These are phyloP conservation scores for Starmerella bombicola DNA, from an alignment of 805 yeast genomes.

Conservation along the genomic window DNA sequence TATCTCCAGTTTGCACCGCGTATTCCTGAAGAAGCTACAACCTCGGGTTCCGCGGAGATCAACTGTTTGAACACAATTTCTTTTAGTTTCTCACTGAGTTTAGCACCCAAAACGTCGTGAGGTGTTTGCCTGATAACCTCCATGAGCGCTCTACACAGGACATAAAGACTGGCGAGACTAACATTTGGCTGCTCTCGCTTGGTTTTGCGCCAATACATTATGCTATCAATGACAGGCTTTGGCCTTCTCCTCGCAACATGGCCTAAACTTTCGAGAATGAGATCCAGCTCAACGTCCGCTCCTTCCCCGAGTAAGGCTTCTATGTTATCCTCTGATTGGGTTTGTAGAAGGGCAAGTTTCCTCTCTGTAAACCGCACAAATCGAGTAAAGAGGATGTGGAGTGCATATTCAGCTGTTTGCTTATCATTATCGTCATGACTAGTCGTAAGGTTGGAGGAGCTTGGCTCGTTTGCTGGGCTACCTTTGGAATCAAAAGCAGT, in stretches of 20 bases:
- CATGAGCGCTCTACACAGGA: constrained; percentile 78
- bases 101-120: constrained; percentile 58
- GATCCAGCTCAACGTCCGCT: constrained; percentile 73
- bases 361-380: constrained; percentile 89
- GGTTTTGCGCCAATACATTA: constrained; percentile 95
- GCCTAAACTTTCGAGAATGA: constrained; percentile 74
- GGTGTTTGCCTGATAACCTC: constrained; percentile 87
- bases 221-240: constrained; percentile 91
- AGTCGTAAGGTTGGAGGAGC: too few species aligned
- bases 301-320: constrained; percentile 73
- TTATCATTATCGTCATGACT: constrained; percentile 21
- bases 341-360: constrained; percentile 60
- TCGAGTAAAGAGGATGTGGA: constrained; percentile 88
- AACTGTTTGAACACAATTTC: constrained; percentile 88
- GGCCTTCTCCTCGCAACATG: constrained; percentile 83
- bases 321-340: constrained; percentile 52
- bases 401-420: constrained; percentile 54
- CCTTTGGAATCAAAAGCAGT: too few species aligned
- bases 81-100: constrained; percentile 69
- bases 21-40: constrained; percentile 54
- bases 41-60: constrained; percentile 69
- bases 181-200: constrained; percentile 70
- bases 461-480: too few species aligned
- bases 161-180: constrained; percentile 73
- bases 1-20: constrained; percentile 89